phyloP scores from a whole-genome alignment of 75 land plant genomes.

The Ceratopteris richardii region DNA sequence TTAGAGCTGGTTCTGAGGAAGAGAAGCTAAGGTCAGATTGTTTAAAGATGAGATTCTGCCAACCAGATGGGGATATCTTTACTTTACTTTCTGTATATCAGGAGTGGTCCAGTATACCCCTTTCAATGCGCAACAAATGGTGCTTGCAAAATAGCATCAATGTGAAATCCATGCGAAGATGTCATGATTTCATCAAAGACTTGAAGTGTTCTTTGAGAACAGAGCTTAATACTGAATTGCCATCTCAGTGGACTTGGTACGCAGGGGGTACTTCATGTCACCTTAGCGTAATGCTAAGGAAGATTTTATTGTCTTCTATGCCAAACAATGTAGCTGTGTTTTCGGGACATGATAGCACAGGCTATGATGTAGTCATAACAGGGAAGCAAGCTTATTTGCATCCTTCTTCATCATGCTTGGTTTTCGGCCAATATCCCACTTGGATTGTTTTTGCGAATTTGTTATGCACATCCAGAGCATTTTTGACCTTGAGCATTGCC shows the following conservation, averaged over 20 bases:
- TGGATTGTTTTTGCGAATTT: conserved; percentile 75
- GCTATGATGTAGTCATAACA: conserved; percentile 58
- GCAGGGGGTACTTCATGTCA: conserved; percentile 21
- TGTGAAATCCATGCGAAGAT: conserved; percentile 70
- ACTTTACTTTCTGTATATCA: conserved; percentile 69
- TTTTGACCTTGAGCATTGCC: conserved; percentile 61
- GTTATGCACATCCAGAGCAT: conserved; percentile 43
- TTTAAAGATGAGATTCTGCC: conserved; percentile 69
- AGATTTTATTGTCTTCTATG: conserved; percentile 49
- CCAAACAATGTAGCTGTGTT: conserved; percentile 60
- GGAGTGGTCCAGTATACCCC: conserved; percentile 44
- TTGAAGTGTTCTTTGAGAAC: conserved; percentile 41
- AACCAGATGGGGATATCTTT: conserved; percentile 72
- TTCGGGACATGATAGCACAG: conserved; percentile 60
- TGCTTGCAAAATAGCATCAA: conserved; percentile 83
- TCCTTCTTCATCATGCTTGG: conserved; percentile 63
- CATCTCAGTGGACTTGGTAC: conserved; percentile 53
- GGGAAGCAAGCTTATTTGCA: conserved; percentile 55
- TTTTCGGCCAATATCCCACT: conserved; percentile 41
- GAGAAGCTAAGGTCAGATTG: conserved; percentile 64
- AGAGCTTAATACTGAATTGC: conserved; percentile 37
- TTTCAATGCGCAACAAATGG: conserved; percentile 38
- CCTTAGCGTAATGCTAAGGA: conserved; percentile 33
- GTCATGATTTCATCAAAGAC: conserved; percentile 47
- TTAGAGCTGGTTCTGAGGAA: conserved; percentile 55